Evolutionary conservation across 441 rosid genomes (phyloP), one percentile per base, ranked within the genome.

Genomic region (Mallotus japonicus): DNA sequence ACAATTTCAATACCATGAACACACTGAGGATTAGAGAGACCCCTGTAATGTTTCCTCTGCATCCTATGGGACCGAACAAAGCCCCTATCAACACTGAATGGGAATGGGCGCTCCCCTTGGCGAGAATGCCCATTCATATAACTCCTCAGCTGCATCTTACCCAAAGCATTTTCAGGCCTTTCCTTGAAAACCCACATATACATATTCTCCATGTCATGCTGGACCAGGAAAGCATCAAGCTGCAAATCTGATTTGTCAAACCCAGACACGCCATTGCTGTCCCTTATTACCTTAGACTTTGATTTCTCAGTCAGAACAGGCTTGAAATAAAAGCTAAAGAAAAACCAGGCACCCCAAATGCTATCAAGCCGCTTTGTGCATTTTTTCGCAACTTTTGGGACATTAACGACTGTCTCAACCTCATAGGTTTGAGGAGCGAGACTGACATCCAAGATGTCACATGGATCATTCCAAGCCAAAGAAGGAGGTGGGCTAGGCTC

Each of bases 181-280:
- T 88, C 97, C 83, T 90, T 92, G 74, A 92, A 92, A 67, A 85
- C 92, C 97, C 97, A 92, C 97, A 92, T 92, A 76, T 92, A 92
- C 86, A 90, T 88, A 73, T 92, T 92, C 89, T 92, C 97, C 97
- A 92, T 88, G 73, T 92, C 97, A 74, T 92, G 97, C 83, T 92
- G 97, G 78, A 92, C 96, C 82, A 92, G 57, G 83, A 92, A 92
- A 40, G 90, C 67, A 78, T 90, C 93, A 0, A 89, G 88, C 82
- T 85, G 87, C 89, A 92, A 80, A 78, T 92, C 96, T 2, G 97
- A 85, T 74, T 90, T 92, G 47, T 90, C 97, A 73, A 78, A 90
- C 62, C 96, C 93, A 3, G 95, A 90, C 65, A 90, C 83, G 58
- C 97, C 92, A 67, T 90, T 88, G 59, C 84, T 67, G 73, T 90